phyloP scores from a whole-genome alignment of 768 basidiomycete genomes.

The Termitomyces sp. region DNA sequence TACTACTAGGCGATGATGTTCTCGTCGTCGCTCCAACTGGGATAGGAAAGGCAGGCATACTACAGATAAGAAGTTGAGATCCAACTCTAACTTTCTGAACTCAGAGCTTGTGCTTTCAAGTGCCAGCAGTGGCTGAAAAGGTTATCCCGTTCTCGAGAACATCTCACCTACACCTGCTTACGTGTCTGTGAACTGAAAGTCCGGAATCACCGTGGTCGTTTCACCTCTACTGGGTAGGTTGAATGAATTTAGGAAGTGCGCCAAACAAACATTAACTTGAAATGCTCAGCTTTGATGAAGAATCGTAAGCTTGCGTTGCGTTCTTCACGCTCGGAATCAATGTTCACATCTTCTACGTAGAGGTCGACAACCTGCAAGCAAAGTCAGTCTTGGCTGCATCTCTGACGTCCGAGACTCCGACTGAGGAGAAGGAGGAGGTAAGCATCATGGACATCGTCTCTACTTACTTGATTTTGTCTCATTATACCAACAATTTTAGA shows the following conservation, averaged over 20 bases:
- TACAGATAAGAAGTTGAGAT: not conserved
- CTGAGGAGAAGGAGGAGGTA: slow-evolving; percentile 51
- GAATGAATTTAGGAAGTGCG: not conserved
- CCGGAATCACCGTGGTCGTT: slow-evolving; percentile 67
- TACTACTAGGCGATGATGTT: slow-evolving; percentile 54
- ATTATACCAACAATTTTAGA: slow-evolving; percentile 31
- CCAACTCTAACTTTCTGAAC: not conserved
- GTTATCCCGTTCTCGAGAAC: slow-evolving; percentile 23
- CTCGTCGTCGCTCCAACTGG: slow-evolving; percentile 83
- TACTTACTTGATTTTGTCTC: not conserved
- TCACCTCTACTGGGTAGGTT: slow-evolving; percentile 68
- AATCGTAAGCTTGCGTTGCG: slow-evolving; percentile 49
- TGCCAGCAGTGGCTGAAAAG: slow-evolving; percentile 65
- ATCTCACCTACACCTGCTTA: not conserved
- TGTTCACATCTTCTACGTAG: slow-evolving; percentile 24
- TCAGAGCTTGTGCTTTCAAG: slow-evolving; percentile 81
- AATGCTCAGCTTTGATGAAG: slow-evolving; percentile 64
- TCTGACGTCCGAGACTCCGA: slow-evolving; percentile 59
- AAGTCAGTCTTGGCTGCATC: slow-evolving; percentile 54
- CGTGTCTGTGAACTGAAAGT: slow-evolving; percentile 26
- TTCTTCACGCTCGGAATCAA: not conserved
- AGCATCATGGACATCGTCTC: not conserved
- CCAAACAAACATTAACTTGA: not conserved
- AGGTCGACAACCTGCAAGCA: slow-evolving; percentile 53
- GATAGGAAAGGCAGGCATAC: slow-evolving; percentile 68